These are phyloP conservation scores for Barnettozyma californica DNA, from an alignment of 805 yeast genomes.

Conservation along the genomic window DNA sequence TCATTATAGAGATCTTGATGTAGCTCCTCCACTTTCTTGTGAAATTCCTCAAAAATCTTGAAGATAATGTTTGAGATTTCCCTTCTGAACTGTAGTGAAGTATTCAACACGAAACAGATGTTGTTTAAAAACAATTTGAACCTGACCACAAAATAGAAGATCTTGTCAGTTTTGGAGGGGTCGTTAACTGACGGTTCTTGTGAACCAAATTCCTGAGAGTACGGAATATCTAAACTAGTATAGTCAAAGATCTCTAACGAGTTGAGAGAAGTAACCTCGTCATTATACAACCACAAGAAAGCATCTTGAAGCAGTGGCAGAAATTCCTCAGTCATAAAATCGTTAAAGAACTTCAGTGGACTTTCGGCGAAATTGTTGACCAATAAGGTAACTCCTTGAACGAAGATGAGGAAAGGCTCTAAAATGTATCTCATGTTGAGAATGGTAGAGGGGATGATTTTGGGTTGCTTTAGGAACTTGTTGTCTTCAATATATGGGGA, in stretches of 20 bases:
- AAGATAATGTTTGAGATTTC: constrained; percentile 22
- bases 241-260: constrained; percentile 30
- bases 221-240: constrained; percentile 26
- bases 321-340: constrained; percentile 60
- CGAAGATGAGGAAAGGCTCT: constrained; percentile 66
- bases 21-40: constrained; percentile 20
- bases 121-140: constrained; percentile 20
- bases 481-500: constrained; percentile 57
- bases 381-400: constrained; percentile 49
- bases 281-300: constrained; percentile 47
- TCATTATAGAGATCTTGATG: constrained; percentile 22
- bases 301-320: constrained; percentile 58
- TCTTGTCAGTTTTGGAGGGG: constrained; percentile 16
- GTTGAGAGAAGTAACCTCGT: constrained; percentile 35
- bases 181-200: constrained; percentile 19
- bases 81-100: constrained; percentile 24
- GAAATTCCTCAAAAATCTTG: constrained; percentile 19
- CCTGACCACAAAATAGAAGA: constrained; percentile 17
- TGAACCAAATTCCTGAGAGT: neutral
- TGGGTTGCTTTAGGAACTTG: constrained; percentile 51
- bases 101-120: constrained; percentile 20
- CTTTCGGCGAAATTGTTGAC: constrained; percentile 29
- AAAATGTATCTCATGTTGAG: constrained; percentile 76
- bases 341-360: constrained; percentile 48
- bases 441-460: constrained; percentile 62